Evolutionary conservation across 371 early-diverging fungal species (phyloP).

Genomic region (Paramicrosporidium saccamoebae): DNA sequence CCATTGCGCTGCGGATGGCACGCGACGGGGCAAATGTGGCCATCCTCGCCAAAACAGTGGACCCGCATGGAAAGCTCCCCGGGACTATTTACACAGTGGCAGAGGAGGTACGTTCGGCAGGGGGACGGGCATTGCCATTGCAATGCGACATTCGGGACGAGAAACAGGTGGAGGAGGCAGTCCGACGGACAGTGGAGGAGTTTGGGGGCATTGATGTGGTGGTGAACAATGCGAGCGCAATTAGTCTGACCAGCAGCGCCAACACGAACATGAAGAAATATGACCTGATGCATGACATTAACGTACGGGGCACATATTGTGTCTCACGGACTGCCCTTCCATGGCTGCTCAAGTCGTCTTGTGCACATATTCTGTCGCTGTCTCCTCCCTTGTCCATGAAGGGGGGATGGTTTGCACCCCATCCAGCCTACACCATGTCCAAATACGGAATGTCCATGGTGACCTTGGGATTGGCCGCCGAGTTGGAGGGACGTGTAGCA

Average conservation of each 20-base stretch:
- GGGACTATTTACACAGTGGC: slow-evolving; percentile 46
- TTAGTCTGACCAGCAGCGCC: slow-evolving; percentile 20
- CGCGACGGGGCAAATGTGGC: slow-evolving; percentile 27
- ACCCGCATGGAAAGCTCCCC: slow-evolving; percentile 32
- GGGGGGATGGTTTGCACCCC: slow-evolving; percentile 20
- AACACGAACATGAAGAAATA: slow-evolving; percentile 22
- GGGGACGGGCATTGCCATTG: slow-evolving; percentile 32
- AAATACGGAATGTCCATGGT: slow-evolving; percentile 37
- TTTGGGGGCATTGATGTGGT: slow-evolving; percentile 45
- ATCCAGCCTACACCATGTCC: slow-evolving; percentile 35
- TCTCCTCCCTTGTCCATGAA: slow-evolving; percentile 29
- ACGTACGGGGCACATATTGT: slow-evolving; percentile 43
- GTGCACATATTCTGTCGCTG: slow-evolving; percentile 35
- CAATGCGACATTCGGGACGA: slow-evolving; percentile 46
- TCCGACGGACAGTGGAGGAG: slow-evolving; percentile 16
- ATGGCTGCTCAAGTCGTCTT: slow-evolving; percentile 16
- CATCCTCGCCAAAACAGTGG: slow-evolving; percentile 41
- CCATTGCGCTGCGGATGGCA: slow-evolving; percentile 28
- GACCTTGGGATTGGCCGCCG: slow-evolving; percentile 29
- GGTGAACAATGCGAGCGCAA: slow-evolving; percentile 32
- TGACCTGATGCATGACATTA: slow-evolving; percentile 43
- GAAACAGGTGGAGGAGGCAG: slow-evolving; percentile 20
- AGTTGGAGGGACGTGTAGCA: slow-evolving; percentile 24
- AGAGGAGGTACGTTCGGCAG: slow-evolving; percentile 22
- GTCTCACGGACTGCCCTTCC: slow-evolving; percentile 28